phyloP scores from a whole-genome alignment of 2,329 filamentous ascomycete species.

The Aspergillus sp. region DNA sequence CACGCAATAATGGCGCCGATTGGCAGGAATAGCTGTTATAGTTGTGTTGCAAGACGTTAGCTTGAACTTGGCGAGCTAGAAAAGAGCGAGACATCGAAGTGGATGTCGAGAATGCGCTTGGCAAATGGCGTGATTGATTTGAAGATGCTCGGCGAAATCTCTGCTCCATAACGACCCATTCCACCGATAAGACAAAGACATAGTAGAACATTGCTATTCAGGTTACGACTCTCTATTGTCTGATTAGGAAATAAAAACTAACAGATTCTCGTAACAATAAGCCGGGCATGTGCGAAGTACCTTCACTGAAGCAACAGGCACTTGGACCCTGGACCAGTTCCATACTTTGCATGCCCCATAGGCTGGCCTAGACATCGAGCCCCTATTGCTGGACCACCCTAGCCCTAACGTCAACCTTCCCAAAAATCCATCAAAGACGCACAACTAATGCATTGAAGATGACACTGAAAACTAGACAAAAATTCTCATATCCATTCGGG shows the following conservation, averaged over 20 bases:
- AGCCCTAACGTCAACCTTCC: background rate
- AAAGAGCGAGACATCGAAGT: background rate
- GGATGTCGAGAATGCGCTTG: background rate
- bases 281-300: background rate
- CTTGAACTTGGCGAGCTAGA: background rate
- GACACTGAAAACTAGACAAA: background rate
- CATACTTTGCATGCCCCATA: background rate
- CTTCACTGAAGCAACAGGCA: background rate
- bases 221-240: background rate
- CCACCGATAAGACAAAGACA: too few species aligned
- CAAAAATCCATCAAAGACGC: background rate
- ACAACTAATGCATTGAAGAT: background rate
- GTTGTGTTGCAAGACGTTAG: background rate
- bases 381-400: background rate
- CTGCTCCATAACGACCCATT: background rate
- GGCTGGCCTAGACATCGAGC: background rate
- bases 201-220: too few species aligned
- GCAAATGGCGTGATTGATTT: constrained; percentile 2
- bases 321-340: background rate
- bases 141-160: constrained; percentile 2
- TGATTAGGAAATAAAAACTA: background rate
- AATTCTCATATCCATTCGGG: too few species aligned
- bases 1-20: background rate
- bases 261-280: background rate
- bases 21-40: background rate